A percentile compares a stretch with the other conserved stretches of the same genome.
These are phyloP conservation scores for Tulasnella sp. DNA, from an alignment of 768 basidiomycete species.

Conservation along the genomic window DNA sequence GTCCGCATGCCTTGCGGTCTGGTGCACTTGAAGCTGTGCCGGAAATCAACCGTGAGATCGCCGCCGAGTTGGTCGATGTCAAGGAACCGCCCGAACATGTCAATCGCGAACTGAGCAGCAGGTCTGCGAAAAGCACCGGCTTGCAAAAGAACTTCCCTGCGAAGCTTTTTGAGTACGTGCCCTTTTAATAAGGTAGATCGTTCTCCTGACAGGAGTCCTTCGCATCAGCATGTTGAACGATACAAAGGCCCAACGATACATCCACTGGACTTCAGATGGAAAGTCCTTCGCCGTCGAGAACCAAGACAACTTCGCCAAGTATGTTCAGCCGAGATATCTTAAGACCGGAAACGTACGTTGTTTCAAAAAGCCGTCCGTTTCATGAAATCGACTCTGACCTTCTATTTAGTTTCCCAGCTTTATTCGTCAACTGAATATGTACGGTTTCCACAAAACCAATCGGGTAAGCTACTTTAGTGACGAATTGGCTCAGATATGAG, in stretches of 20 bases:
- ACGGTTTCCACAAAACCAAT: constrained; percentile 64
- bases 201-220: background rate
- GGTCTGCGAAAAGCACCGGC: background rate
- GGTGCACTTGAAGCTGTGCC: too few relatives aligned
- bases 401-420: constrained; percentile 71
- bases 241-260: background rate
- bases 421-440: constrained; percentile 93
- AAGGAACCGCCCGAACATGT: background rate
- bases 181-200: background rate
- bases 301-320: background rate
- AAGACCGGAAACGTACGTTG: background rate
- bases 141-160: background rate
- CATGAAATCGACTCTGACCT: background rate
- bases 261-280: background rate
- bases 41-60: background rate
- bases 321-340: background rate
- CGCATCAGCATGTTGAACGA: background rate
- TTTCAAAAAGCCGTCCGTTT: background rate
- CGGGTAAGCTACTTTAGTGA: background rate
- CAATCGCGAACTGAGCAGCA: background rate
- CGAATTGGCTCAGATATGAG: background rate
- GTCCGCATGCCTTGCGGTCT: too few relatives aligned
- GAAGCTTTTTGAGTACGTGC: background rate
- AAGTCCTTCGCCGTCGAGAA: background rate
- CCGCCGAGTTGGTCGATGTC: background rate